These are phyloP conservation scores for Salvia hispanica DNA, from an alignment of 257 asterid genomes.

Conservation along the genomic window DNA sequence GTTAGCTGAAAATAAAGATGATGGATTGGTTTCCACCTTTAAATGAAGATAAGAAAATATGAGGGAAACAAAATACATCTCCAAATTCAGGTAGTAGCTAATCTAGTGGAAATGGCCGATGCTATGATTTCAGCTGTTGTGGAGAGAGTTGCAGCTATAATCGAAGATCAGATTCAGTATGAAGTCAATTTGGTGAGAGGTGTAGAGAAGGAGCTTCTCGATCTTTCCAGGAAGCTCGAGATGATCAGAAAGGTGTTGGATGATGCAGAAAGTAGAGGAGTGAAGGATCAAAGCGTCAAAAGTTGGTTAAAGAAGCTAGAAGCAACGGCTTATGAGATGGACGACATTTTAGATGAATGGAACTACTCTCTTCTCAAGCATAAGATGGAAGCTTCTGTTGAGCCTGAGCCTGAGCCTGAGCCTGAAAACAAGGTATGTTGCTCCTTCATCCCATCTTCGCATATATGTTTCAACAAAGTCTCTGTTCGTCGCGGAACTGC, in stretches of 20 bases:
- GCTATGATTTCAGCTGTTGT: no score
- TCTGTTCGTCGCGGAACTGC: background rate
- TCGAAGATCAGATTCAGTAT: no score
- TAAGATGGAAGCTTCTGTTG: no score
- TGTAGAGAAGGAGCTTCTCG: background rate
- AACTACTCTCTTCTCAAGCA: slow-evolving; percentile 8
- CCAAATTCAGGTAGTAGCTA: no score
- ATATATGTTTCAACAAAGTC: background rate
- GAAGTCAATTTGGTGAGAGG: background rate
- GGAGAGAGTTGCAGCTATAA: no score
- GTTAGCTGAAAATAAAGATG: no score
- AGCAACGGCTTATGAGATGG: background rate
- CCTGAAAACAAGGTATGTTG: background rate
- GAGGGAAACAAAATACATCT: no score
- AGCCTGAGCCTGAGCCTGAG: no score
- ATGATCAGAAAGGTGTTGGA: background rate
- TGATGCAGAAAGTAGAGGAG: background rate
- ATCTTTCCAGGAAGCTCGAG: background rate
- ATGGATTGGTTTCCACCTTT: no score
- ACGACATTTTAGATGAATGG: background rate
- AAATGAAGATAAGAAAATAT: no score
- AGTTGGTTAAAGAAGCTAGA: background rate
- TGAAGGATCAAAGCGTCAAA: background rate
- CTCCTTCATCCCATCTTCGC: background rate
- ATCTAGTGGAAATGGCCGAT: no score